These are phyloP conservation scores for Globisporangium nagaii DNA, from an alignment of 352 stramenopile genomes.

Conservation along the genomic window DNA sequence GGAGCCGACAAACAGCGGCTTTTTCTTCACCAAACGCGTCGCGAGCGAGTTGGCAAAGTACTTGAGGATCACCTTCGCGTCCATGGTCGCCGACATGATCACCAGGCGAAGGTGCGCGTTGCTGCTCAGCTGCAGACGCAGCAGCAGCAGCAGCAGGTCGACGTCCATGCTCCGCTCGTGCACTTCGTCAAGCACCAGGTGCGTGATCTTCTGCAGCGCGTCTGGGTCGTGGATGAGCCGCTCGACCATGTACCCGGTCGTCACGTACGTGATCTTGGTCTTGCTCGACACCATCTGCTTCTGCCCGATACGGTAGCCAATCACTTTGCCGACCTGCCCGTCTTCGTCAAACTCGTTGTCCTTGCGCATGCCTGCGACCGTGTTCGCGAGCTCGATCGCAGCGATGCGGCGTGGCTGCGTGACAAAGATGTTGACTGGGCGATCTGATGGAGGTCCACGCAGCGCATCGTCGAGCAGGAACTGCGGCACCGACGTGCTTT, in stretches of 20 bases:
- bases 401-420: constrained; percentile 95
- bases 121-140: constrained; percentile 68
- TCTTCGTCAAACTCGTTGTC: constrained; percentile 64
- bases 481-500: constrained; percentile 92
- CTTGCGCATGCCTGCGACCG: constrained; percentile 91
- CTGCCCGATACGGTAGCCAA: constrained; percentile 87
- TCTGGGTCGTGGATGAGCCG: constrained; percentile 91
- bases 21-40: constrained; percentile 39
- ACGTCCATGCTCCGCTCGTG: constrained; percentile 94
- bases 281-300: constrained; percentile 85
- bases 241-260: constrained; percentile 95
- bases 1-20: constrained; percentile 78
- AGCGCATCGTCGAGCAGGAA: constrained; percentile 85
- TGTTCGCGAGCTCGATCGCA: constrained; percentile 78
- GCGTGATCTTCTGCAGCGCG: constrained; percentile 84
- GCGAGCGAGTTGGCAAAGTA: constrained; percentile 73
- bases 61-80: constrained; percentile 87
- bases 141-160: constrained; percentile 92
- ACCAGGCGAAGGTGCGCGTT: constrained; percentile 83
- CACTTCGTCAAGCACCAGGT: constrained; percentile 96
- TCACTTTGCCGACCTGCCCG: constrained; percentile 51
- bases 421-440: constrained; percentile 92
- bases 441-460: constrained; percentile 13
- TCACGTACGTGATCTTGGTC: constrained; percentile 95
- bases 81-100: constrained; percentile 97